A percentile compares a stretch with the other conserved stretches of the same genome.
These are phyloP conservation scores for Gentiana dahurica DNA, from an alignment of 257 asterid species.

Conservation along the genomic window DNA sequence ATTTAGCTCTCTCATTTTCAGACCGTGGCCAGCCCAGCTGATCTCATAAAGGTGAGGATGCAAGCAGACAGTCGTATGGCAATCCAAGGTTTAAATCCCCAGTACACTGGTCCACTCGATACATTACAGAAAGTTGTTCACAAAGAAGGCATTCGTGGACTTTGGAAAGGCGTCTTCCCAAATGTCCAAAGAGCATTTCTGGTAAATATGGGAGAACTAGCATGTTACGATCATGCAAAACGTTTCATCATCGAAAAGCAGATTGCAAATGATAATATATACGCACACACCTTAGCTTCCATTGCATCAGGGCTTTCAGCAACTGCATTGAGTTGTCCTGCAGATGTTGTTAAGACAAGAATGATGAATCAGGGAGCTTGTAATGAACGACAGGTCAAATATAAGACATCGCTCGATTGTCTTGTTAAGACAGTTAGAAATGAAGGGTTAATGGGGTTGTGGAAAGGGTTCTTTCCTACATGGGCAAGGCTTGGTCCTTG, in stretches of 20 bases:
- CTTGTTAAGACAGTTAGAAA: slow-evolving; percentile 55
- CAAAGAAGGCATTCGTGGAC: slow-evolving; percentile 55
- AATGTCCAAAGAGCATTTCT: slow-evolving; percentile 75
- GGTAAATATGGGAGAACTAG: slow-evolving; percentile 91
- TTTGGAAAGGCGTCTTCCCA: slow-evolving; percentile 75
- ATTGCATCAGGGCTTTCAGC: slow-evolving; percentile 73
- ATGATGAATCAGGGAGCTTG: slow-evolving; percentile 58
- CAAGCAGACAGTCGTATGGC: slow-evolving; percentile 60
- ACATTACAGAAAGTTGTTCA: slow-evolving; percentile 56
- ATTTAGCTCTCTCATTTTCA: slow-evolving; percentile 15
- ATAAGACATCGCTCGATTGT: slow-evolving; percentile 57
- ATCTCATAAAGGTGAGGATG: slow-evolving; percentile 86
- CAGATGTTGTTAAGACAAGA: slow-evolving; percentile 82
- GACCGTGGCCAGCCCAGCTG: slow-evolving; percentile 93
- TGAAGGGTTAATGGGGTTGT: slow-evolving; percentile 70
- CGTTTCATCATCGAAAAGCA: slow-evolving; percentile 37
- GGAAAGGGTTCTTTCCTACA: slow-evolving; percentile 89
- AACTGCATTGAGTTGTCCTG: slow-evolving; percentile 76
- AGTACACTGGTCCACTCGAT: slow-evolving; percentile 50
- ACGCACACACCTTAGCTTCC: slow-evolving; percentile 72
- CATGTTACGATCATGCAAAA: slow-evolving; percentile 82
- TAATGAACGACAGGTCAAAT: slow-evolving; percentile 20
- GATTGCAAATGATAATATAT: slow-evolving; percentile 55
- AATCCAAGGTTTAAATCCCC: slow-evolving; percentile 40
- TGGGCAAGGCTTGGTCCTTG: slow-evolving; percentile 99